Evolutionary conservation across 2,329 filamentous ascomycete genomes (phyloP).

Genomic region (Drechslera avenae): DNA sequence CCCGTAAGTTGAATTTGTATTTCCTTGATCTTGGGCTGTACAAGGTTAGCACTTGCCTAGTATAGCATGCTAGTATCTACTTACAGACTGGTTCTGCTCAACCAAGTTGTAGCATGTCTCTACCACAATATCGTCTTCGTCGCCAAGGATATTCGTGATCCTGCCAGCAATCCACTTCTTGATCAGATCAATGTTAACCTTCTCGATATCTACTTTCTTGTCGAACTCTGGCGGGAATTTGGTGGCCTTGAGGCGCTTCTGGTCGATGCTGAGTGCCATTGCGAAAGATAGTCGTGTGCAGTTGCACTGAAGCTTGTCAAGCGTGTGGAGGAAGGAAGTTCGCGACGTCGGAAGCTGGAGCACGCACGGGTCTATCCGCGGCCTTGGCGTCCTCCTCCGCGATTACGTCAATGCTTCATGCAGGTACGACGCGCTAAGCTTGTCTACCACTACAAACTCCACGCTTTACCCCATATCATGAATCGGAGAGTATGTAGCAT

Average conservation of each 20-base stretch:
- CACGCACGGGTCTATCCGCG: constrained; percentile 16
- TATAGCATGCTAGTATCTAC: constrained; percentile 44
- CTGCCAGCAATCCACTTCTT: constrained; percentile 97
- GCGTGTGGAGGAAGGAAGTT: constrained; percentile 7
- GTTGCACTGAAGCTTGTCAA: neutral
- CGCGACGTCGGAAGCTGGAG: constrained; percentile 16
- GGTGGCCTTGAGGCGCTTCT: constrained; percentile 85
- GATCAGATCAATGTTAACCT: constrained; percentile 97
- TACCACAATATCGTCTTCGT: constrained; percentile 93
- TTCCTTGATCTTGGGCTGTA: constrained; percentile 90
- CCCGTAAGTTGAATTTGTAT: constrained; percentile 94
- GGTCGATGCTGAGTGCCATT: constrained; percentile 86
- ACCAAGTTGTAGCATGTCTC: constrained; percentile 75
- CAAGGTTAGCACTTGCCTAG: constrained; percentile 20
- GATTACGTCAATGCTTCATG: constrained; percentile 23
- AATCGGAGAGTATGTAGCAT: too few relatives aligned
- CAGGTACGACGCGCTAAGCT: constrained; percentile 18
- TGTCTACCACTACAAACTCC: neutral
- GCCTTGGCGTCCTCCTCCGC: constrained; percentile 9
- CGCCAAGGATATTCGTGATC: constrained; percentile 85
- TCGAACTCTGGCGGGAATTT: constrained; percentile 94
- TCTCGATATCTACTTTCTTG: constrained; percentile 94
- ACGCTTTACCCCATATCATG: neutral
- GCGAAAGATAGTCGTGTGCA: constrained; percentile 3
- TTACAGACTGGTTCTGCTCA: constrained; percentile 76